phyloP scores from a whole-genome alignment of 1,284 basidiomycete genomes.

The Rhodotorula mucilaginosa region DNA sequence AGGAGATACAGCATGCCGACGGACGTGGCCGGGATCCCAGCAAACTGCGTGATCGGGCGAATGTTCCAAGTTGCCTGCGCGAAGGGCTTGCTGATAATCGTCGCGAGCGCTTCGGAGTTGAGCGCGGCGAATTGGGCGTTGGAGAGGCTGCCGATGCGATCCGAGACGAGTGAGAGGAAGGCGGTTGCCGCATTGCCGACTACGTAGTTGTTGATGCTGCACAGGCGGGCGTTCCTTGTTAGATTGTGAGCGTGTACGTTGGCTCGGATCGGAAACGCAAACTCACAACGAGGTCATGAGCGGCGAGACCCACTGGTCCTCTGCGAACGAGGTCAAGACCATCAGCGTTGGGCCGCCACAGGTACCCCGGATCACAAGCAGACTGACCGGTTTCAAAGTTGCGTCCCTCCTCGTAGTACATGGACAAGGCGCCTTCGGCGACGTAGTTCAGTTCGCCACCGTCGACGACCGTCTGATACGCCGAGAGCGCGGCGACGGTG shows the following conservation, averaged over 20 bases:
- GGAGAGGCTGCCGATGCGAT: slow-evolving; percentile 29
- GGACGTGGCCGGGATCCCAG: slow-evolving; percentile 44
- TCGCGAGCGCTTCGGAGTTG: slow-evolving; percentile 28
- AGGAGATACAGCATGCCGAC: slow-evolving; percentile 48
- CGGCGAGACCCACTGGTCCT: slow-evolving; percentile 46
- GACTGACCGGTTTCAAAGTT: slow-evolving; percentile 45
- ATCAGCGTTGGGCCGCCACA: neutral
- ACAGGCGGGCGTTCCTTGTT: neutral
- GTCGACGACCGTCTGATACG: slow-evolving; percentile 40
- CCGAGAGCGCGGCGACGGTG: slow-evolving; percentile 41
- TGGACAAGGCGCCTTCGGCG: slow-evolving; percentile 39
- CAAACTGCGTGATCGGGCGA: slow-evolving; percentile 46
- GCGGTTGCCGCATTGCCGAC: slow-evolving; percentile 29
- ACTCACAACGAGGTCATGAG: slow-evolving; percentile 38
- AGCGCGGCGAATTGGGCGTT: slow-evolving; percentile 30
- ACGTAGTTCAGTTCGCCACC: slow-evolving; percentile 6
- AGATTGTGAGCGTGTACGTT: slow-evolving; percentile 5
- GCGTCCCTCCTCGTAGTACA: slow-evolving; percentile 46
- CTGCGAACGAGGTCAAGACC: neutral
- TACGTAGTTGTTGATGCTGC: slow-evolving; percentile 7
- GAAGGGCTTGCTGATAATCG: slow-evolving; percentile 42
- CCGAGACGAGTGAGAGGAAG: slow-evolving; percentile 40
- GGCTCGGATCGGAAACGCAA: neutral
- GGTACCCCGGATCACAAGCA: too few species aligned
- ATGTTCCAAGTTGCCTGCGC: slow-evolving; percentile 44